These are phyloP conservation scores for Colletotrichum sp. DNA, from an alignment of 2,329 filamentous ascomycete genomes.

Conservation along the genomic window DNA sequence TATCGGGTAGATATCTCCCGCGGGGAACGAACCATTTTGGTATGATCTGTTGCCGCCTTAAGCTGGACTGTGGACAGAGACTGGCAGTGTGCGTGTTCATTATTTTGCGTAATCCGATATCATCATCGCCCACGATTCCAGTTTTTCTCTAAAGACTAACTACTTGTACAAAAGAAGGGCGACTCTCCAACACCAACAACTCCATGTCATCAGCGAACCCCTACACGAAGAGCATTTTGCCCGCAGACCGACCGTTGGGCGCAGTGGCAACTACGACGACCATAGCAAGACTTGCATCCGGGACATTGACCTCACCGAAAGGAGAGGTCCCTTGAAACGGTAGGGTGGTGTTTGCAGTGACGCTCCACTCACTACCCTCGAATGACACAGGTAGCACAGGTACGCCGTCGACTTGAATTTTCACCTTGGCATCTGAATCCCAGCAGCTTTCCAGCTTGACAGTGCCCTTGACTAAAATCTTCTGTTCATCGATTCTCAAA, in stretches of 20 bases:
- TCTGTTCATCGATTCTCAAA: background rate
- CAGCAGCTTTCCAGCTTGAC: background rate
- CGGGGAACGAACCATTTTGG: background rate
- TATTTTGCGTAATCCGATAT: background rate
- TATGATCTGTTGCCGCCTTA: background rate
- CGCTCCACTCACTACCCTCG: background rate
- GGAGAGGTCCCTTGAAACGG: background rate
- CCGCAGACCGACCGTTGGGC: background rate
- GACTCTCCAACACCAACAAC: background rate
- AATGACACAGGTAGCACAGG: background rate
- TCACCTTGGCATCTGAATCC: background rate
- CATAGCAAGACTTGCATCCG: background rate
- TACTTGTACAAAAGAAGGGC: background rate
- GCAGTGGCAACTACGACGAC: background rate
- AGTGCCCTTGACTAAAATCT: background rate
- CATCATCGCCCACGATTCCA: background rate
- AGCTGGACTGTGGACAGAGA: background rate
- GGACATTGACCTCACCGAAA: background rate
- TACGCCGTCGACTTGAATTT: background rate
- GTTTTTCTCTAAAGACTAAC: background rate
- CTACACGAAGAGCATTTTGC: background rate
- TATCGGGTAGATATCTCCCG: constrained; percentile 13
- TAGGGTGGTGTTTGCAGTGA: background rate
- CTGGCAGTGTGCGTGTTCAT: background rate
- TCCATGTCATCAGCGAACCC: background rate